Conservation (phyloP, 441 rosid species). For the Eutrema salsugineum region DNA sequence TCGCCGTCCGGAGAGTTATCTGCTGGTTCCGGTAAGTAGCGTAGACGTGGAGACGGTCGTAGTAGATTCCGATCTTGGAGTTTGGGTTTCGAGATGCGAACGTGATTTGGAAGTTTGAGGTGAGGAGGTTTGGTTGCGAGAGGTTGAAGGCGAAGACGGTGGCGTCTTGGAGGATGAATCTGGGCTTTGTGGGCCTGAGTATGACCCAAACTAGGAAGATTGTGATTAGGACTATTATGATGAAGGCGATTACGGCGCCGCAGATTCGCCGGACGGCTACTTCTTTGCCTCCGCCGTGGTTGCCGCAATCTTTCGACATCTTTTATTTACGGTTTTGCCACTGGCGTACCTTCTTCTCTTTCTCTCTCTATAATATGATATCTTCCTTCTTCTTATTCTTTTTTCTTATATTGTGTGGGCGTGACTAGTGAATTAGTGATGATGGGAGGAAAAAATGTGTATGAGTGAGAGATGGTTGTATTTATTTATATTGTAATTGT, state of each 20-base stretch:
- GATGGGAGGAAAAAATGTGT: conserved; percentile 2
- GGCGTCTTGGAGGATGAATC: conserved; percentile 85
- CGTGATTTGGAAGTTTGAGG: conserved; percentile 78
- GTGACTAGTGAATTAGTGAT: background rate
- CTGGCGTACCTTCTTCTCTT: conserved; percentile 6
- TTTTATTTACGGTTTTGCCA: conserved; percentile 31
- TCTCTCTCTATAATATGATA: conserved; percentile 31
- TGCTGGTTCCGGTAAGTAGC: conserved; percentile 80
- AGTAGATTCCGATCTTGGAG: conserved; percentile 73
- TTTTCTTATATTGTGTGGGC: background rate
- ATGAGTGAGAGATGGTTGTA: conserved; percentile 7
- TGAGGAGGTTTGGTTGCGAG: conserved; percentile 60
- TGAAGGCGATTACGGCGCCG: conserved; percentile 44
- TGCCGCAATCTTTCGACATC: conserved; percentile 52
- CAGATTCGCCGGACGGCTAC: conserved; percentile 31
- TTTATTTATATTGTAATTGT: conserved; percentile 20
- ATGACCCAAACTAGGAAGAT: conserved; percentile 73
- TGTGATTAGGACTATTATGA: conserved; percentile 43
- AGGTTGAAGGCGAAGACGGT: conserved; percentile 81
- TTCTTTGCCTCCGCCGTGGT: conserved; percentile 46
- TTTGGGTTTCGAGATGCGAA: conserved; percentile 79
- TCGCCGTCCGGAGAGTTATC: conserved; percentile 56
- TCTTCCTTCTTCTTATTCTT: background rate
- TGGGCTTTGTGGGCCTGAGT: conserved; percentile 73
- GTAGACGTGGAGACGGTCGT: conserved; percentile 70